A percentile compares a stretch with the other conserved stretches of the same genome.
Evolutionary conservation across 1,284 basidiomycete species (phyloP).

Genomic region (Fomitopsis betulina): DNA sequence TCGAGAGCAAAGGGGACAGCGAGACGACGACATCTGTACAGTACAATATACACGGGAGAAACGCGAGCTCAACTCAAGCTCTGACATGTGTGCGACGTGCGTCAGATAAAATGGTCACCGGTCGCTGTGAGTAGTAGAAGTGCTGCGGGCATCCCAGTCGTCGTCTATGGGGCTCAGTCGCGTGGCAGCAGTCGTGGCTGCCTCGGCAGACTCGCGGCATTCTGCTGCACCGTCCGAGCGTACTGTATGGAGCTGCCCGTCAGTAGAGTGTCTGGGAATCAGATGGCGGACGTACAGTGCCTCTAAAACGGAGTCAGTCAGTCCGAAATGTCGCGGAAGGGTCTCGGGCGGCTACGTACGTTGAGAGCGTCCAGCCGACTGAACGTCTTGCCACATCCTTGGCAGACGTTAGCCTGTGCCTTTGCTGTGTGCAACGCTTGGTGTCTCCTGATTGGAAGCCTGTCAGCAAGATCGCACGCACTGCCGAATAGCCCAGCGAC

Average conservation of each 20-base stretch:
- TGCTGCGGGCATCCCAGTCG: slow-evolving; percentile 28
- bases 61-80: not conserved
- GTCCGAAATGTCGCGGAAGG: slow-evolving; percentile 5
- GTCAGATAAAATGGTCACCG: slow-evolving; percentile 15
- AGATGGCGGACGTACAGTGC: slow-evolving; percentile 28
- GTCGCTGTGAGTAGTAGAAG: slow-evolving; percentile 21
- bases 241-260: slow-evolving; percentile 37
- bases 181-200: slow-evolving; percentile 24
- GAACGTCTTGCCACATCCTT: slow-evolving; percentile 92
- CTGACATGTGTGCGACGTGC: not conserved
- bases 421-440: slow-evolving; percentile 85
- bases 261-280: not conserved
- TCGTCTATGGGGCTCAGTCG: slow-evolving; percentile 25
- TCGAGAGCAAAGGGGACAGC: not conserved
- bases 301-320: slow-evolving; percentile 22
- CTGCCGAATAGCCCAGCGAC: slow-evolving; percentile 30
- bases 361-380: slow-evolving; percentile 92
- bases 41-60: not conserved
- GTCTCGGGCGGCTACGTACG: slow-evolving; percentile 46
- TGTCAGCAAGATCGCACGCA: slow-evolving; percentile 8
- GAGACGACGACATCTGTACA: not conserved
- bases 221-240: slow-evolving; percentile 79
- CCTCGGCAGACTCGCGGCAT: slow-evolving; percentile 42
- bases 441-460: slow-evolving; percentile 54
- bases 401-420: slow-evolving; percentile 81